Percentiles rank a stretch among this genome's conserved stretches.
Evolutionary conservation across 306 rosid species (phyloP).

Genomic region (Carpinus viminea): DNA sequence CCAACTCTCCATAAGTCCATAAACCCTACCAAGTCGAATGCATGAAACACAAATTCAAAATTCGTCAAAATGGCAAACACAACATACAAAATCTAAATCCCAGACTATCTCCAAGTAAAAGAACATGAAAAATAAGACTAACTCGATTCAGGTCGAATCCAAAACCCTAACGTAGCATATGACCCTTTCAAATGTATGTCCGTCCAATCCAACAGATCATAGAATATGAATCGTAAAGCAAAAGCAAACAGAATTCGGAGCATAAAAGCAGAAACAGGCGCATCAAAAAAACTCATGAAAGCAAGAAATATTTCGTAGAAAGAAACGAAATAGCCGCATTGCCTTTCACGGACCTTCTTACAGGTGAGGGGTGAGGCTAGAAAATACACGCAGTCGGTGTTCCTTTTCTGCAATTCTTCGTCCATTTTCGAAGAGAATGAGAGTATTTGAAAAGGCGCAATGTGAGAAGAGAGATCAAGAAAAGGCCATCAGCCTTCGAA

Average conservation of each 20-base stretch:
- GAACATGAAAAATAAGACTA: background rate
- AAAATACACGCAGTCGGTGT: slow-evolving; percentile 88
- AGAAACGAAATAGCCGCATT: slow-evolving; percentile 4
- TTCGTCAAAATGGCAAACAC: background rate
- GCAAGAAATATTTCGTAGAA: background rate
- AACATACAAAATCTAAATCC: background rate
- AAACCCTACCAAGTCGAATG: background rate
- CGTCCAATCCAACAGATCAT: slow-evolving; percentile 22
- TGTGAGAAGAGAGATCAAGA: slow-evolving; percentile 9
- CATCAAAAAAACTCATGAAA: background rate
- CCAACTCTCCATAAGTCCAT: background rate
- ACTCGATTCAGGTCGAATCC: slow-evolving; percentile 3
- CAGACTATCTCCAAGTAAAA: background rate
- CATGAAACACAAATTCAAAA: background rate
- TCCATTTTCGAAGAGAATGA: slow-evolving; percentile 43
- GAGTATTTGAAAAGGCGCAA: background rate
- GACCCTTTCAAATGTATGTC: slow-evolving; percentile 32
- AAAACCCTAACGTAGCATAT: slow-evolving; percentile 9
- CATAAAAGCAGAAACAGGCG: background rate
- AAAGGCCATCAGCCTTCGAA: slow-evolving; percentile 30
- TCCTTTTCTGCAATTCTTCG: slow-evolving; percentile 57
- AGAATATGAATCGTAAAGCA: background rate
- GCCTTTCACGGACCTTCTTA: slow-evolving; percentile 58
- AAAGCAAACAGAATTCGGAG: slow-evolving; percentile 3
- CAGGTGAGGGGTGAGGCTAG: slow-evolving; percentile 92